Percentiles rank a stretch among this genome's conserved stretches.
These are phyloP conservation scores for Talaromyces stipitatus DNA, from an alignment of 495 filamentous ascomycete genomes.

Conservation along the genomic window DNA sequence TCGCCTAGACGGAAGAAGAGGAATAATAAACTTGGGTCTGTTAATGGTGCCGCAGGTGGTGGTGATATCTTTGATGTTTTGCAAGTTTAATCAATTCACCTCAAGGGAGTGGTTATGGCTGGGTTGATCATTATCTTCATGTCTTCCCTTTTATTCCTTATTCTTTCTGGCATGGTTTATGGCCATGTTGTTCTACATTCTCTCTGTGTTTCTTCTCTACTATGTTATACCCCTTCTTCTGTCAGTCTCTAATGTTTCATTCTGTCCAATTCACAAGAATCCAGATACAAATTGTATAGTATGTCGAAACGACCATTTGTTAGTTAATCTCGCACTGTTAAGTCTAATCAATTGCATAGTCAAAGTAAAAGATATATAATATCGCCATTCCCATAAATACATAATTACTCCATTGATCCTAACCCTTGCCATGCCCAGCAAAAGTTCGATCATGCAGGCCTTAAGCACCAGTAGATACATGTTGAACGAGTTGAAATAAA, in stretches of 20 bases:
- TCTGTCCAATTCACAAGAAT: background rate
- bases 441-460: slow-evolving; percentile 4
- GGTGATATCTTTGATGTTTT: slow-evolving; percentile 41
- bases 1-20: slow-evolving; percentile 26
- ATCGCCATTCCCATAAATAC: background rate
- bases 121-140: background rate
- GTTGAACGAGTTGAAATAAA: background rate
- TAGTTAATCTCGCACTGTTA: no score
- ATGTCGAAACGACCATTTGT: background rate
- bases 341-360: no score
- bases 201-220: slow-evolving; percentile 2
- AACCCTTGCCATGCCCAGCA: background rate
- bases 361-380: background rate
- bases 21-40: slow-evolving; percentile 5
- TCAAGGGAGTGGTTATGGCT: no score
- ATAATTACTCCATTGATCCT: background rate
- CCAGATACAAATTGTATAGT: background rate
- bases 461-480: background rate
- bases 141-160: slow-evolving; percentile 1
- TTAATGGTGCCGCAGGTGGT: slow-evolving; percentile 12
- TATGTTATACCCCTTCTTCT: slow-evolving; percentile 4
- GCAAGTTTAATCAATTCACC: slow-evolving; percentile 28
- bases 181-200: slow-evolving; percentile 5
- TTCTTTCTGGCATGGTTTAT: no score
- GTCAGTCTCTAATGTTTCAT: slow-evolving; percentile 4